Percentiles rank a stretch among this genome's conserved stretches.
These are phyloP conservation scores for Prunus davidiana DNA, from an alignment of 306 rosid species.

Conservation along the genomic window DNA sequence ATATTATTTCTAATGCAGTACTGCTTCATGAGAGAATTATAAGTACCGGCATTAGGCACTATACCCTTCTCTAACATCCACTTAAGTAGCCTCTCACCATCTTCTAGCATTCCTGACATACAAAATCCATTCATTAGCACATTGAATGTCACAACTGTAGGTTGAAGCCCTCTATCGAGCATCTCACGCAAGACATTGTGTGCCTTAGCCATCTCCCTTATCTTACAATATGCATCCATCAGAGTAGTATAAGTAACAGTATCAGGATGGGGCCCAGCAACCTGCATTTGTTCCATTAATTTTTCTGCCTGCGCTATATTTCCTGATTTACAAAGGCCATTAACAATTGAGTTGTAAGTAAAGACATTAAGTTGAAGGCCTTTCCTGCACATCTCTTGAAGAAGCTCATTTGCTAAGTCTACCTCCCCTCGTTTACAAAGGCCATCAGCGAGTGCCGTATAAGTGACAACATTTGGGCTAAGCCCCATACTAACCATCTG, in stretches of 20 bases:
- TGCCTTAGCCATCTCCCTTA: background rate
- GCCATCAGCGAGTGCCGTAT: background rate
- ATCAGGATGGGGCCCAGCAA: background rate
- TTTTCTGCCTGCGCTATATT: background rate
- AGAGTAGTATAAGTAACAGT: background rate
- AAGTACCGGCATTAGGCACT: background rate
- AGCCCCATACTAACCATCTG: constrained; percentile 1
- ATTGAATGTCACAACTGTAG: constrained; percentile 1
- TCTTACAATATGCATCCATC: constrained; percentile 1
- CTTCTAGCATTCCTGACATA: constrained; percentile 1
- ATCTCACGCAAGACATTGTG: background rate
- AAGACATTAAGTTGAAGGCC: constrained; percentile 1
- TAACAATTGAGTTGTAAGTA: background rate
- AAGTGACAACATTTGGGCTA: background rate
- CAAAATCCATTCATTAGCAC: background rate
- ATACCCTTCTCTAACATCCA: constrained; percentile 6
- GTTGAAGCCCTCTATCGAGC: constrained; percentile 5
- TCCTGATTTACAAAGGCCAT: background rate
- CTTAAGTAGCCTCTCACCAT: background rate
- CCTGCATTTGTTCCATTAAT: background rate
- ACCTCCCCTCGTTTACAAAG: constrained; percentile 3
- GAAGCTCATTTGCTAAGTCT: background rate
- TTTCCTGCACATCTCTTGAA: background rate
- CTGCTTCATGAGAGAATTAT: constrained; percentile 2
- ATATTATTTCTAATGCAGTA: constrained; percentile 2